These are phyloP conservation scores for Dothidotthia symphoricarpi DNA, from an alignment of 2,329 filamentous ascomycete species.

Conservation along the genomic window DNA sequence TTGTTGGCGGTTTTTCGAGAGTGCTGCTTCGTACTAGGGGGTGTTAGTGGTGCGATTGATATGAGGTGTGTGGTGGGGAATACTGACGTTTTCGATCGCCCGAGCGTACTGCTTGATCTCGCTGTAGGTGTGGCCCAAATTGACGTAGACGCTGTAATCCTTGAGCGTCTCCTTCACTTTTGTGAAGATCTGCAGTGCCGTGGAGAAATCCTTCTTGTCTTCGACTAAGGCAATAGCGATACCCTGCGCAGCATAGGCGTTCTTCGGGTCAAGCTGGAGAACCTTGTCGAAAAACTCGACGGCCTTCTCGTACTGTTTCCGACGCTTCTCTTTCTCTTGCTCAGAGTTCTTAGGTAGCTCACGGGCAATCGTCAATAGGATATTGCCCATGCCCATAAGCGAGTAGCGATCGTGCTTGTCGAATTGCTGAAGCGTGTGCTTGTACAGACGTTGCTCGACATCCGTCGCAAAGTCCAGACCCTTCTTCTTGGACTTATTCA, in stretches of 20 bases:
- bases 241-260: conserved; percentile 94
- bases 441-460: conserved; percentile 89
- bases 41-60: conserved; percentile 10
- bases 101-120: conserved; percentile 88
- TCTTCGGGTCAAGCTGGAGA: conserved; percentile 87
- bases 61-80: background rate
- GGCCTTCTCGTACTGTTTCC: conserved; percentile 81
- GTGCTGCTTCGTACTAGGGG: conserved; percentile 73
- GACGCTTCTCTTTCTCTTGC: conserved; percentile 84
- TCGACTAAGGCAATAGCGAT: conserved; percentile 92
- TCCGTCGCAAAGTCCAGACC: conserved; percentile 81
- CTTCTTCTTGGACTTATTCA: conserved; percentile 83
- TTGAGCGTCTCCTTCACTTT: conserved; percentile 88
- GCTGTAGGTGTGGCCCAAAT: conserved; percentile 88
- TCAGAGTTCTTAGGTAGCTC: conserved; percentile 94
- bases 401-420: conserved; percentile 99
- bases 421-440: conserved; percentile 81
- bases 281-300: conserved; percentile 99
- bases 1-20: conserved; percentile 74
- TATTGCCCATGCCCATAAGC: conserved; percentile 92
- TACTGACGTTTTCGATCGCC: conserved; percentile 73
- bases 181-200: conserved; percentile 81
- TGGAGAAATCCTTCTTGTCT: conserved; percentile 84
- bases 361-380: conserved; percentile 82
- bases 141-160: conserved; percentile 85